Evolutionary conservation across 768 basidiomycete species (phyloP).

Genomic region (Tephrocybe rancida): DNA sequence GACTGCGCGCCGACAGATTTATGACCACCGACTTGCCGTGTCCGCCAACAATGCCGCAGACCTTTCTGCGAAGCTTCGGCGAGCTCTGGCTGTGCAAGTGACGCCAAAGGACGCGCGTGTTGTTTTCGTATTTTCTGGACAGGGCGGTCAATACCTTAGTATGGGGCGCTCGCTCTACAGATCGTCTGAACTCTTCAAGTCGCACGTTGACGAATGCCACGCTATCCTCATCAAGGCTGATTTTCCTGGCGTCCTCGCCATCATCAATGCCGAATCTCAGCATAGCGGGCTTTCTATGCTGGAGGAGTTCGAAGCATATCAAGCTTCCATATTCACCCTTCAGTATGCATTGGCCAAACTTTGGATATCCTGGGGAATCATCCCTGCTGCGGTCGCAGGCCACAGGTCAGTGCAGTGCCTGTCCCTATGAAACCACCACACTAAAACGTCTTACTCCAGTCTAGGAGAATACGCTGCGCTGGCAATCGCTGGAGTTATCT

Average conservation of each 20-base stretch:
- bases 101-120: slow-evolving; percentile 32
- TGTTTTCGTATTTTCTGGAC: slow-evolving; percentile 75
- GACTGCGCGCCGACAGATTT: slow-evolving; percentile 65
- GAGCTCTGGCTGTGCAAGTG: slow-evolving; percentile 32
- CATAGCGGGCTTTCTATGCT: slow-evolving; percentile 20
- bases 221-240: slow-evolving; percentile 47
- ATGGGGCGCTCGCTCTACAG: slow-evolving; percentile 65
- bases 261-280: slow-evolving; percentile 35
- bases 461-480: slow-evolving; percentile 79
- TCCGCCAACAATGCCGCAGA: slow-evolving; percentile 45
- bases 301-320: slow-evolving; percentile 48
- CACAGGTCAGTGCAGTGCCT: slow-evolving; percentile 57
- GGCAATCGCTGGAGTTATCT: slow-evolving; percentile 60
- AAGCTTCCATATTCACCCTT: slow-evolving; percentile 59
- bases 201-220: slow-evolving; percentile 62
- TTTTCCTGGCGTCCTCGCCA: slow-evolving; percentile 49
- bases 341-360: slow-evolving; percentile 63
- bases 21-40: slow-evolving; percentile 54
- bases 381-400: slow-evolving; percentile 63
- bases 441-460: slow-evolving; percentile 37
- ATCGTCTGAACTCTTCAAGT: slow-evolving; percentile 47
- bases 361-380: slow-evolving; percentile 72
- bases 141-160: slow-evolving; percentile 66
- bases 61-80: slow-evolving; percentile 45
- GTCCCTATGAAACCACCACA: background rate